These are phyloP conservation scores for Rhodotorula graminis DNA, from an alignment of 768 basidiomycete species.

Conservation along the genomic window DNA sequence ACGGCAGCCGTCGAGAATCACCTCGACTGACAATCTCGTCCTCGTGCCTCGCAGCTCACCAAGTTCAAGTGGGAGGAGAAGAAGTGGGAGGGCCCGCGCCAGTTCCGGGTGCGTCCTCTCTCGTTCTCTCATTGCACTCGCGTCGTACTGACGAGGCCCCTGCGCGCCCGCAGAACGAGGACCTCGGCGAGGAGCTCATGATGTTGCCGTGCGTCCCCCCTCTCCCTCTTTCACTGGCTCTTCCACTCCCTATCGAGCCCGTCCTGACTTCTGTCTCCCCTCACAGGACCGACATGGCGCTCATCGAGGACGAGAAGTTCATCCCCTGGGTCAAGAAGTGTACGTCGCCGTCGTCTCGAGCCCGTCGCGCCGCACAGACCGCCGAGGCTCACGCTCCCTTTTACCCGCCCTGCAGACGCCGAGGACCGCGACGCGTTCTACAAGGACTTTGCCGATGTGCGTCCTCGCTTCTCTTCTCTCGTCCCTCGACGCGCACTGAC, in stretches of 20 bases:
- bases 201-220: slow-evolving; percentile 14
- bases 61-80: slow-evolving; percentile 37
- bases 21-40: background rate
- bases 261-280: slow-evolving; percentile 8
- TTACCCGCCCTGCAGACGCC: background rate
- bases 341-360: slow-evolving; percentile 48
- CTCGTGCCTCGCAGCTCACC: slow-evolving; percentile 8
- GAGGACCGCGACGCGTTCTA: slow-evolving; percentile 79
- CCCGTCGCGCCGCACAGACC: too few relatives aligned
- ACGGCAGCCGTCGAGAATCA: too few relatives aligned
- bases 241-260: too few relatives aligned
- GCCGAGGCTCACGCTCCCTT: background rate
- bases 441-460: slow-evolving; percentile 65
- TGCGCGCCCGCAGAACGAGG: slow-evolving; percentile 21
- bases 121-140: background rate
- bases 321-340: slow-evolving; percentile 81
- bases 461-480: too few relatives aligned
- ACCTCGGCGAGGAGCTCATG: slow-evolving; percentile 38
- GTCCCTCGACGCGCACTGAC: too few relatives aligned
- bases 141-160: too few relatives aligned
- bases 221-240: too few relatives aligned
- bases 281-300: slow-evolving; percentile 25
- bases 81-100: slow-evolving; percentile 34
- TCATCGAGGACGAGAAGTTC: slow-evolving; percentile 78
- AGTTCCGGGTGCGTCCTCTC: slow-evolving; percentile 13